A percentile compares a stretch with the other conserved stretches of the same genome.
These are phyloP conservation scores for Camillea tinctor DNA, from an alignment of 2,329 filamentous ascomycete genomes.

Conservation along the genomic window DNA sequence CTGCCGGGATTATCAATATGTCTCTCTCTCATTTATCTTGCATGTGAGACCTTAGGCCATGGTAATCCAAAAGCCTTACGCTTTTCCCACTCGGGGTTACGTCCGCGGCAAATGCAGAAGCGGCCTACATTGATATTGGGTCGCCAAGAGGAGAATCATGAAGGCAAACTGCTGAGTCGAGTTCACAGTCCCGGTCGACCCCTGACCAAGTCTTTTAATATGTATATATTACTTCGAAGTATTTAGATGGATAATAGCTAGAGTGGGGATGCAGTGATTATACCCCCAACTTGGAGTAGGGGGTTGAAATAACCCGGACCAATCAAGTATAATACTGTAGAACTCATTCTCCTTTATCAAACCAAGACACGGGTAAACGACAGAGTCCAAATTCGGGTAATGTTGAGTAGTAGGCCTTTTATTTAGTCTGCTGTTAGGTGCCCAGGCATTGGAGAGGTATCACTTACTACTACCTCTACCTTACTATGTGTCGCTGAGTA, in stretches of 20 bases:
- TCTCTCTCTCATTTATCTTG: slow-evolving; percentile 2
- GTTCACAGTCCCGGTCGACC: slow-evolving; percentile 1
- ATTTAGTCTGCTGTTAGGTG: neutral
- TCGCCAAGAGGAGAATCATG: neutral
- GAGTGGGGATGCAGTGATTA: slow-evolving; percentile 11
- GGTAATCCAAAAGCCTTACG: slow-evolving; percentile 1
- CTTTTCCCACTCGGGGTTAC: neutral
- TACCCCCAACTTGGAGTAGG: slow-evolving; percentile 4
- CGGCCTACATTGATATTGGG: neutral
- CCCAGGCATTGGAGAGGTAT: neutral
- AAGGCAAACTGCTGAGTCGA: neutral
- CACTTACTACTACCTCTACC: neutral
- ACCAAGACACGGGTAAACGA: neutral
- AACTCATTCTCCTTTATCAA: neutral
- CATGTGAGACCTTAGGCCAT: neutral
- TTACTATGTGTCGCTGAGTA: neutral
- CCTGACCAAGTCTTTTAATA: slow-evolving; percentile 3
- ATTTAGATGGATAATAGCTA: slow-evolving; percentile 15
- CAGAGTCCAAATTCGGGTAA: neutral
- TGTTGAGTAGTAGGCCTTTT: neutral
- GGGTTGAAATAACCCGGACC: slow-evolving; percentile 12
- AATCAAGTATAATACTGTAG: slow-evolving; percentile 4
- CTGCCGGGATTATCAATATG: neutral
- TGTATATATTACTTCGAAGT: slow-evolving; percentile 1
- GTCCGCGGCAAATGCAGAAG: neutral